Conservation (phyloP, 148 eudicot genomes). For the Vaccinium vitisidaea region DNA sequence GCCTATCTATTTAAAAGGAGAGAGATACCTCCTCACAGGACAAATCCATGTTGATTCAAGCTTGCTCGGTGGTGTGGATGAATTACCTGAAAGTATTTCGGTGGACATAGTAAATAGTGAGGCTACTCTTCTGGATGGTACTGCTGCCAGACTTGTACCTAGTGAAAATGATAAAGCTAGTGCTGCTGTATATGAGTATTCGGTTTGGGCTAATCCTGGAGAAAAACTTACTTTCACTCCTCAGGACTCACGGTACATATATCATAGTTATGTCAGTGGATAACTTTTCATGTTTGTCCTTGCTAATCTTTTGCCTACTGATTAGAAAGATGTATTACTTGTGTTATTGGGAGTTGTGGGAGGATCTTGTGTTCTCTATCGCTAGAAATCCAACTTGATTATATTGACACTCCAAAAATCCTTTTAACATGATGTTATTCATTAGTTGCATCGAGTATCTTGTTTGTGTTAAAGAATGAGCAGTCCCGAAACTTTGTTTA, state of each 20-base stretch:
- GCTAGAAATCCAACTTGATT: not conserved
- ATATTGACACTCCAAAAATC: not conserved
- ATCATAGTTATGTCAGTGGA: conserved; percentile 3
- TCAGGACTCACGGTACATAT: conserved; percentile 59
- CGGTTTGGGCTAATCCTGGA: conserved; percentile 80
- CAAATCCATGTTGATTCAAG: conserved; percentile 56
- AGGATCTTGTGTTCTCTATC: not conserved
- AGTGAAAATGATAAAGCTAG: conserved; percentile 41
- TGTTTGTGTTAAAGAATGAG: not conserved
- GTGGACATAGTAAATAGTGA: conserved; percentile 54
- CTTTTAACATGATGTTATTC: not conserved
- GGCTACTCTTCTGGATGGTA: conserved; percentile 41
- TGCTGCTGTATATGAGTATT: conserved; percentile 62
- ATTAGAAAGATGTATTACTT: not conserved
- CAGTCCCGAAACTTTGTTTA: not conserved
- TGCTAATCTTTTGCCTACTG: not conserved
- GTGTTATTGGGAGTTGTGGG: conserved; percentile 8
- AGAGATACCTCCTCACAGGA: conserved; percentile 78
- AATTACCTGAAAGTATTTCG: conserved; percentile 53
- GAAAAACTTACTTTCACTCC: conserved; percentile 68
- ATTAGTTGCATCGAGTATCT: not conserved
- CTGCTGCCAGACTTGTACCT: conserved; percentile 49
- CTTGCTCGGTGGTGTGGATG: conserved; percentile 29
- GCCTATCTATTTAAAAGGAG: conserved; percentile 82
- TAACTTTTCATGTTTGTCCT: not conserved